Conservation (phyloP, 176 grass and related monocot genomes). For the Oryza officinalis region DNA sequence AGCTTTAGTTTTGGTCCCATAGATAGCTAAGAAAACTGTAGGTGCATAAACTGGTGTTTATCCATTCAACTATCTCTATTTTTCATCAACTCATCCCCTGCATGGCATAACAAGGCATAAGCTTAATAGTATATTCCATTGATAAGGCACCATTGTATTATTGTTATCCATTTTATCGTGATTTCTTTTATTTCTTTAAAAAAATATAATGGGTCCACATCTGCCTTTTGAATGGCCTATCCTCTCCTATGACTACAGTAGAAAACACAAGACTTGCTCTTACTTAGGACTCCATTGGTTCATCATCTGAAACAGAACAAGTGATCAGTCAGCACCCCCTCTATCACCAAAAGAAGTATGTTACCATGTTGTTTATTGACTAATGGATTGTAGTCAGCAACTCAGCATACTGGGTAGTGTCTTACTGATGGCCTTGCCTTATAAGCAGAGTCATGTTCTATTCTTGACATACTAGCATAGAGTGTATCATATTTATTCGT, state of each 20-base stretch:
- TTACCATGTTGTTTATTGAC: background rate
- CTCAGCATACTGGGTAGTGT: background rate
- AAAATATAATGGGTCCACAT: background rate
- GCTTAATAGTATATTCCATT: background rate
- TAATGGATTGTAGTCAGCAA: background rate
- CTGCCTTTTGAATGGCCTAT: background rate
- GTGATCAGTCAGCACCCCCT: background rate
- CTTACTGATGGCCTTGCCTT: background rate
- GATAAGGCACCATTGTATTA: background rate
- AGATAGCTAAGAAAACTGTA: background rate
- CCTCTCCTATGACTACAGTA: background rate
- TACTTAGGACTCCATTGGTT: background rate
- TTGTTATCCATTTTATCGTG: background rate
- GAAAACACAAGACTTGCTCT: background rate
- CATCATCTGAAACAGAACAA: background rate
- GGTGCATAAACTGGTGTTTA: conserved; percentile 7
- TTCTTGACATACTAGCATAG: background rate
- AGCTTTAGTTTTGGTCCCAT: background rate
- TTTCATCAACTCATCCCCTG: background rate
- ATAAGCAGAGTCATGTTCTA: background rate
- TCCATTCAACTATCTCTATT: background rate
- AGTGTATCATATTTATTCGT: too few relatives aligned
- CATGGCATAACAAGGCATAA: background rate
- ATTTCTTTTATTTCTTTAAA: background rate
- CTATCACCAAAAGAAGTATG: background rate